Evolutionary conservation across 2,329 filamentous ascomycete species (phyloP).

Genomic region (Pyrenophora graminea): DNA sequence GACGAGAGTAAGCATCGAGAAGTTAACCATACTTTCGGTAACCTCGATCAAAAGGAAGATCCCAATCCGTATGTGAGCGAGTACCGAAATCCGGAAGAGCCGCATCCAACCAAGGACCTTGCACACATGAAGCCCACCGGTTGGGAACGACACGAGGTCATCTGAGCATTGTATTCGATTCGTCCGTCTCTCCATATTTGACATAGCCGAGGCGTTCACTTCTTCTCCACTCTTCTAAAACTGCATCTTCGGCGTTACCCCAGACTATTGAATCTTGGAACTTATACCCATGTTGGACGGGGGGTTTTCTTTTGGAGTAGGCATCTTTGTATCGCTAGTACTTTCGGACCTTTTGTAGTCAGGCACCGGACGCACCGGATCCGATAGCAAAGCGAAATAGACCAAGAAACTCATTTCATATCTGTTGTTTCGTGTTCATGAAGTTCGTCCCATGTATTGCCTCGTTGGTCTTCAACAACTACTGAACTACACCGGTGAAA

Average conservation of each 20-base stretch:
- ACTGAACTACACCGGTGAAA: background rate
- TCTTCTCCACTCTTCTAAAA: conserved; percentile 13
- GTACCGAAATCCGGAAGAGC: conserved; percentile 70
- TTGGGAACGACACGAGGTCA: conserved; percentile 76
- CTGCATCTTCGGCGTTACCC: conserved; percentile 11
- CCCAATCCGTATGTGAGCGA: conserved; percentile 89
- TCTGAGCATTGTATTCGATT: conserved; percentile 19
- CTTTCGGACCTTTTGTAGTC: conserved; percentile 2
- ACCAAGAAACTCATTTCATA: background rate
- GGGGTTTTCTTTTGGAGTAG: background rate
- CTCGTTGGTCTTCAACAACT: background rate
- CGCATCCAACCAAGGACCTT: conserved; percentile 72
- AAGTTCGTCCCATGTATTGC: background rate
- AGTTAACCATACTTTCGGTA: conserved; percentile 93
- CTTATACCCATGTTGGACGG: conserved; percentile 8
- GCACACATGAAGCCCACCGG: conserved; percentile 69
- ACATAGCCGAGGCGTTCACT: background rate
- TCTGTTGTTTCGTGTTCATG: background rate
- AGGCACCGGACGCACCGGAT: conserved; percentile 1
- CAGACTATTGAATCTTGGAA: background rate
- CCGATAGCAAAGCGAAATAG: background rate
- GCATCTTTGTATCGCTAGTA: conserved; percentile 2
- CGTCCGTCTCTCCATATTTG: background rate
- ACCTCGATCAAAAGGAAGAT: conserved; percentile 81
- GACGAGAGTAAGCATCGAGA: conserved; percentile 69